phyloP scores from a whole-genome alignment of 495 filamentous ascomycete genomes.

The Aspergillus saccharolyticus region DNA sequence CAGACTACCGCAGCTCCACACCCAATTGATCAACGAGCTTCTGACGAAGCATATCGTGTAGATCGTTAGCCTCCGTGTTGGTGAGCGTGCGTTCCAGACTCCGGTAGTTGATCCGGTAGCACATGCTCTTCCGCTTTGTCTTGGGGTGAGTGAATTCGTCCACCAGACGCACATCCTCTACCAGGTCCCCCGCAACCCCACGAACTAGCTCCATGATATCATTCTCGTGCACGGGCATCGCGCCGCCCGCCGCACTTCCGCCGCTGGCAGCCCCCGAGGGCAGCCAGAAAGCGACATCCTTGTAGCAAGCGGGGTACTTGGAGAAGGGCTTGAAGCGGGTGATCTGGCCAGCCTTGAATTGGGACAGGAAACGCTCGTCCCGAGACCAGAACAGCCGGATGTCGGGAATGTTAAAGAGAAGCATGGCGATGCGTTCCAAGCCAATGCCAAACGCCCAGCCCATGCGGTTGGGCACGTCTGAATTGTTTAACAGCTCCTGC shows the following conservation, averaged over 20 bases:
- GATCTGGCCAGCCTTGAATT: slow-evolving; percentile 68
- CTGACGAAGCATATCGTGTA: slow-evolving; percentile 63
- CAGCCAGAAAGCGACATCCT: slow-evolving; percentile 94
- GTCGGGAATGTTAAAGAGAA: slow-evolving; percentile 90
- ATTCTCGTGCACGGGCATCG: slow-evolving; percentile 74
- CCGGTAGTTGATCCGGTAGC: slow-evolving; percentile 88
- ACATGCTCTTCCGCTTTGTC: slow-evolving; percentile 74
- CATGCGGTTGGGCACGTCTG: slow-evolving; percentile 66
- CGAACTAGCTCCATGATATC: slow-evolving; percentile 95
- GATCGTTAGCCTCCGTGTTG: slow-evolving; percentile 66
- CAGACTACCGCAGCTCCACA: slow-evolving; percentile 68
- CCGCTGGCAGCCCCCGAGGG: slow-evolving; percentile 41
- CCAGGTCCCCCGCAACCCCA: slow-evolving; percentile 69
- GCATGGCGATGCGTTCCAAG: slow-evolving; percentile 91
- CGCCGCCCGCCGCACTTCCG: slow-evolving; percentile 50
- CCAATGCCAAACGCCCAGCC: slow-evolving; percentile 97
- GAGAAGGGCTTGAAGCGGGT: slow-evolving; percentile 78
- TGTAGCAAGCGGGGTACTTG: slow-evolving; percentile 79
- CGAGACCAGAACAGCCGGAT: slow-evolving; percentile 96
- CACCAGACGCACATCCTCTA: slow-evolving; percentile 77
- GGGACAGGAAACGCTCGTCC: slow-evolving; percentile 73
- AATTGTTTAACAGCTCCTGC: slow-evolving; percentile 72
- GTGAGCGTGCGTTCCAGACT: slow-evolving; percentile 85
- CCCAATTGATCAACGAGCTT: slow-evolving; percentile 63
- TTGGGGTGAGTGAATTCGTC: slow-evolving; percentile 91